Evolutionary conservation across 192 early-diverging fungal species (phyloP).

Genomic region (Mortierella antarctica): DNA sequence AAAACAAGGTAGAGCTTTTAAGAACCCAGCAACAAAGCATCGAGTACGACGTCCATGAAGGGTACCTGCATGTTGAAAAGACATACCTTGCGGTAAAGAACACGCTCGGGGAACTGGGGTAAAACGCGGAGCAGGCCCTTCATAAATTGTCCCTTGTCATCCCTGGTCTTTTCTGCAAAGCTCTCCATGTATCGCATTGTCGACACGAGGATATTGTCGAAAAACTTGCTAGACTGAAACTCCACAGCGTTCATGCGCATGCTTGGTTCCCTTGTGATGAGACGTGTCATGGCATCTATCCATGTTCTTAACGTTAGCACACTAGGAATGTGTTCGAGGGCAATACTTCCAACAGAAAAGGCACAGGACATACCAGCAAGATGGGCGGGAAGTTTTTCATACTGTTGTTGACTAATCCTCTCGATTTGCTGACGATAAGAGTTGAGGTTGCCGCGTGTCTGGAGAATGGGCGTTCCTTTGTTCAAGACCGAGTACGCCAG

Average conservation of each 20-base stretch:
- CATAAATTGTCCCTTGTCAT: slow-evolving; percentile 85
- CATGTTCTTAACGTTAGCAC: no score
- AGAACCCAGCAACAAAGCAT: neutral
- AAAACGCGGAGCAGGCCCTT: slow-evolving; percentile 77
- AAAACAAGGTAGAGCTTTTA: neutral
- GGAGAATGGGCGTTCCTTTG: slow-evolving; percentile 71
- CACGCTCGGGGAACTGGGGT: slow-evolving; percentile 76
- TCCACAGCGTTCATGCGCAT: slow-evolving; percentile 68
- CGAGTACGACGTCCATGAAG: neutral
- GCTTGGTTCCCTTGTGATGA: slow-evolving; percentile 65
- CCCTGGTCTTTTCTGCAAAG: slow-evolving; percentile 80
- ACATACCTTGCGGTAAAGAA: slow-evolving; percentile 73
- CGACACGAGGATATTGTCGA: slow-evolving; percentile 83
- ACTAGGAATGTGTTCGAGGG: neutral
- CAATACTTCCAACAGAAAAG: no score
- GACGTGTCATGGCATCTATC: slow-evolving; percentile 58
- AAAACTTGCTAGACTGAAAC: slow-evolving; percentile 77
- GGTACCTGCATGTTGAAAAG: neutral
- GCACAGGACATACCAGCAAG: slow-evolving; percentile 54
- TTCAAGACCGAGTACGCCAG: slow-evolving; percentile 77
- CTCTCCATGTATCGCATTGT: slow-evolving; percentile 84
- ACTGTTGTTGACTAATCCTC: slow-evolving; percentile 49
- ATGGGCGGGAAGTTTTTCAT: slow-evolving; percentile 63
- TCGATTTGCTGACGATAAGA: slow-evolving; percentile 70
- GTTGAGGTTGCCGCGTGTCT: slow-evolving; percentile 71